Evolutionary conservation across 2,329 filamentous ascomycete species (phyloP).

Genomic region (Chaetomiaceae sp.): DNA sequence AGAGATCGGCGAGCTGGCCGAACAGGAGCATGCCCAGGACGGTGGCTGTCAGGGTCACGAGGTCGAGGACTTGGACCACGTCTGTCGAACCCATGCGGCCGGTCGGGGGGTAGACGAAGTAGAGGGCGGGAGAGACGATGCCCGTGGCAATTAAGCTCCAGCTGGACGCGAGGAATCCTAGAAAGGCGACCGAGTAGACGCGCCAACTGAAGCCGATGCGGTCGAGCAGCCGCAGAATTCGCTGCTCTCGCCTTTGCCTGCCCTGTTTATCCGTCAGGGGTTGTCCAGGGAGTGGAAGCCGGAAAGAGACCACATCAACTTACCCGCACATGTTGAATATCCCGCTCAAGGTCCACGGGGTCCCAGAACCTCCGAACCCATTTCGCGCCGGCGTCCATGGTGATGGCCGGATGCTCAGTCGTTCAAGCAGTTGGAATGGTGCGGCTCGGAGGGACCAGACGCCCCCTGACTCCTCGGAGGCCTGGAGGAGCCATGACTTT

Average conservation of each 20-base stretch:
- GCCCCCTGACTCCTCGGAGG: neutral
- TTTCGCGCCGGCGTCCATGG: neutral
- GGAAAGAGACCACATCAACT: neutral
- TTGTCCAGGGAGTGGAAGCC: neutral
- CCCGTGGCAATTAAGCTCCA: neutral
- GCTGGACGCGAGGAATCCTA: neutral
- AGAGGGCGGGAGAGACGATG: neutral
- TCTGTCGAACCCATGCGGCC: neutral
- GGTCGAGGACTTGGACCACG: neutral
- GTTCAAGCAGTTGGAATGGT: neutral
- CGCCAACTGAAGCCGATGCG: constrained; percentile 1
- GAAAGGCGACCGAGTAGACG: neutral
- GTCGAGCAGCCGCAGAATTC: neutral
- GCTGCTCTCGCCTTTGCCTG: neutral
- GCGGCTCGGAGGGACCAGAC: neutral
- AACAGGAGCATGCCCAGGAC: neutral
- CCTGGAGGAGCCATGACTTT: neutral
- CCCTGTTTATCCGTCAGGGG: neutral
- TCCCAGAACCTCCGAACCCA: neutral
- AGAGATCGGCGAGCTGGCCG: constrained; percentile 1
- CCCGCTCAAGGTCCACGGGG: neutral
- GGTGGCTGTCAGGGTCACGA: neutral
- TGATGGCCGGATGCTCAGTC: neutral
- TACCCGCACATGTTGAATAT: constrained; percentile 4
- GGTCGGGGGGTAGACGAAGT: neutral